Percentiles rank a stretch among this genome's conserved stretches.
Evolutionary conservation across 768 basidiomycete species (phyloP).

Genomic region (Suillus luteus): DNA sequence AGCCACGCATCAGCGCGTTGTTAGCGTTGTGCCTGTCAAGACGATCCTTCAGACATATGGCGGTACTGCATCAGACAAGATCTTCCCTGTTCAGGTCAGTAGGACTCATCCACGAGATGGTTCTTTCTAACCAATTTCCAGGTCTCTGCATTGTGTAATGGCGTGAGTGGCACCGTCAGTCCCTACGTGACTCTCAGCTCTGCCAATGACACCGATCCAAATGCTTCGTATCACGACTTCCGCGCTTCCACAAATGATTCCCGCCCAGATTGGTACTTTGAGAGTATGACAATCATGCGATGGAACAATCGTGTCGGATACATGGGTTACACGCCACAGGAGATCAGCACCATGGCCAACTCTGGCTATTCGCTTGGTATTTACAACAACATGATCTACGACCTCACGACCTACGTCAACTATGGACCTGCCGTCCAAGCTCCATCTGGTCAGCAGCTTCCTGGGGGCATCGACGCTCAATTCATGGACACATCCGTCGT

Average conservation of each 20-base stretch:
- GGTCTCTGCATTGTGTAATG: conserved; percentile 94
- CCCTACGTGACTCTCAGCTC: conserved; percentile 81
- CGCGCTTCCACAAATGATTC: conserved; percentile 85
- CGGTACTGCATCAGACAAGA: conserved; percentile 65
- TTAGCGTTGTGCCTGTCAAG: conserved; percentile 76
- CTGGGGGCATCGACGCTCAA: conserved; percentile 43
- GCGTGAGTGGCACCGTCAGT: conserved; percentile 75
- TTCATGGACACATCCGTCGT: conserved; percentile 78
- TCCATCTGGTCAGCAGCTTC: conserved; percentile 50
- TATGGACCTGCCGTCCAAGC: conserved; percentile 59
- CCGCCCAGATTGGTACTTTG: conserved; percentile 97
- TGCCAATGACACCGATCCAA: conserved; percentile 72
- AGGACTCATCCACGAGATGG: background rate
- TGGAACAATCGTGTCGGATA: conserved; percentile 89
- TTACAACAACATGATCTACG: conserved; percentile 87
- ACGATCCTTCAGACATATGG: conserved; percentile 76
- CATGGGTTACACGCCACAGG: conserved; percentile 77
- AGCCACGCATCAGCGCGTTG: conserved; percentile 61
- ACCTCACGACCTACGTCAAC: conserved; percentile 77
- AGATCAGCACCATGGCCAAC: conserved; percentile 70
- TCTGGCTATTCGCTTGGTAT: conserved; percentile 71
- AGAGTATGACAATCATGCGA: conserved; percentile 91
- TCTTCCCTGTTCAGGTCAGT: conserved; percentile 93
- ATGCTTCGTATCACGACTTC: conserved; percentile 94
- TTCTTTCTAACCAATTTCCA: conserved; percentile 23